Base-by-base conservation (phyloP, 2,329 filamentous ascomycete genomes). In the Aspergillus sp. region DNA sequence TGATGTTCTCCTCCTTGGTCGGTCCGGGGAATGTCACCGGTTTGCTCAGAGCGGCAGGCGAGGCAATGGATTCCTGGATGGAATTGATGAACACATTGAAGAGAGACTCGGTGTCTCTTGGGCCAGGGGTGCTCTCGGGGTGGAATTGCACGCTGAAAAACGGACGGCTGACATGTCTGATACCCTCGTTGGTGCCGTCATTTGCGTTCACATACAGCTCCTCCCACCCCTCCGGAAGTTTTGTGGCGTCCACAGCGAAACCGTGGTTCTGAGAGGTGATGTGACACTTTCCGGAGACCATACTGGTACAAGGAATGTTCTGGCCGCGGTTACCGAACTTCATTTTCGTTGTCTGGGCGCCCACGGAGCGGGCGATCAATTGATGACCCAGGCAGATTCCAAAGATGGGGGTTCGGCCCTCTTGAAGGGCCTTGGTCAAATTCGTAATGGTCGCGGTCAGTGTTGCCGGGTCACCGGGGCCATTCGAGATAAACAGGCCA, bases 141-240 rank as follows among this genome's bases (percentile, higher is more conserved):
- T 98, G 91, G 67, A 98, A 98, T 58, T 98, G 91, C n/a, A 96
- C 91, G 69, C 86, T 95, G 72, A 98, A 98, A 67, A 89, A 93
- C 32, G 91, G 91, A 53, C 80, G 82, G 58, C 69, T 75, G 30
- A 74, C 67, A 60, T 96, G 86, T 62, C 88, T 81, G 55, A 98
- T 95, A 64, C 91, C 91, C 68, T 98, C 91, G 62, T 98, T 98
- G 64, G 85, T 95, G 49, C 85, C 84, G 50, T 98, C 91, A 60
- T 98, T 98, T 62, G 91, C 89, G 55, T 98, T 98, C 53, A 96
- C 82, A 47, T 96, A 98, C 7, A 96, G 75, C 64, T 96, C 91
- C 48, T 81, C 76, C 91, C 91, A 98, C 40, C 79, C 83, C 10
- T 73, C 57, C 7, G 83, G 75, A 7, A 98, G 68, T 15, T 77